A percentile compares a stretch with the other conserved stretches of the same genome.
phyloP scores from a whole-genome alignment of 306 rosid genomes.

The Spatholobus suberectus region DNA sequence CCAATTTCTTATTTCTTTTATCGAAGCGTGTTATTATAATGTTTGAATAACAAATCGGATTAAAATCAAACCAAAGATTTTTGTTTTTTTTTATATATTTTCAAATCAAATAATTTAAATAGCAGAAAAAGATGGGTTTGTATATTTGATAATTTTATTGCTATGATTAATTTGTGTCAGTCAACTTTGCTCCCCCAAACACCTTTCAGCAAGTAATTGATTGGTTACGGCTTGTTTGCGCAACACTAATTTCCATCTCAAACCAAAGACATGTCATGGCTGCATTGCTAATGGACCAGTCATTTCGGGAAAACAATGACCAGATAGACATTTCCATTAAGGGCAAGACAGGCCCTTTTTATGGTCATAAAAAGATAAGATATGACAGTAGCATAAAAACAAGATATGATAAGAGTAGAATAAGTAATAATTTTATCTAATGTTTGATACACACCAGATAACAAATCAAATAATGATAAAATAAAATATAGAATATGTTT shows the following conservation, averaged over 20 bases:
- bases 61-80: background rate
- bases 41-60: slow-evolving; percentile 5
- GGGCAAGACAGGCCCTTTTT: background rate
- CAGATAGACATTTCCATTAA: background rate
- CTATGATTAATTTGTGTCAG: background rate
- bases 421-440: no score
- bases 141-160: background rate
- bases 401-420: no score
- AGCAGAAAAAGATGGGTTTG: background rate
- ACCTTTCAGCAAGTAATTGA: slow-evolving; percentile 17
- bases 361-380: no score
- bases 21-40: background rate
- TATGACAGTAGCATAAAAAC: no score
- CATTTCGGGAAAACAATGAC: background rate
- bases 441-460: no score
- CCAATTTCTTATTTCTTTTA: background rate
- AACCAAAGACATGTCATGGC: background rate
- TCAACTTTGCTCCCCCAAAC: slow-evolving; percentile 3
- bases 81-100: no score
- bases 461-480: no score
- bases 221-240: background rate
- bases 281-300: background rate
- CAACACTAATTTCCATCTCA: background rate
- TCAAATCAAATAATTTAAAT: background rate
- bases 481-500: no score